Conservation (phyloP, 2,329 filamentous ascomycete genomes). For the Stemphylium vesicarium region DNA sequence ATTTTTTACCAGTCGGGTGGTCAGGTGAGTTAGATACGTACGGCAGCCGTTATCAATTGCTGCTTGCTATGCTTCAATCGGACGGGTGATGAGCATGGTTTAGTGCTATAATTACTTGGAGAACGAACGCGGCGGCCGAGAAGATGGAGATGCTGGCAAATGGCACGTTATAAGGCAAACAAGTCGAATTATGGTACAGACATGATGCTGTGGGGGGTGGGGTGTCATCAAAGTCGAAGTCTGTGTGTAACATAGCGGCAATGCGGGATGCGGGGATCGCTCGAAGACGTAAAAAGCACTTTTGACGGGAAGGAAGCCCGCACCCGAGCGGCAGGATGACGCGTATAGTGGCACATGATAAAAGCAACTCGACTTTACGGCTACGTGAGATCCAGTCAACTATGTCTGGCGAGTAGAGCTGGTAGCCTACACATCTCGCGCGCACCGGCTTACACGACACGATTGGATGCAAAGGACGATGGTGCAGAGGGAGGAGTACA, state of each 20-base stretch:
- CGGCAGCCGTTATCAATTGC: too few relatives aligned
- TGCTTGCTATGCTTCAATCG: too few relatives aligned
- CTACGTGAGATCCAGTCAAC: not conserved
- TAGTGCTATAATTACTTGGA: too few relatives aligned
- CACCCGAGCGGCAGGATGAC: slow-evolving; percentile 12
- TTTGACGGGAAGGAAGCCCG: slow-evolving; percentile 9
- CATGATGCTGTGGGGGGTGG: not conserved
- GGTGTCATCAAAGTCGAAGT: not conserved
- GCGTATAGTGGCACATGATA: slow-evolving; percentile 3
- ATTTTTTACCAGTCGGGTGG: too few relatives aligned
- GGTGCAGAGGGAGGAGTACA: slow-evolving; percentile 19
- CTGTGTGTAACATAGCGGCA: slow-evolving; percentile 2
- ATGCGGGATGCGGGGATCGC: slow-evolving; percentile 15
- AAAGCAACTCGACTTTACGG: not conserved
- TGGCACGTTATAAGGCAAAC: not conserved
- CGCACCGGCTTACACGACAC: not conserved
- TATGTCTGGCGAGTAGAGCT: not conserved
- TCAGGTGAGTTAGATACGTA: too few relatives aligned
- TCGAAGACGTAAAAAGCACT: slow-evolving; percentile 13
- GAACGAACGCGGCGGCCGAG: too few relatives aligned
- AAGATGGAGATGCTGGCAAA: too few relatives aligned
- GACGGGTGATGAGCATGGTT: too few relatives aligned
- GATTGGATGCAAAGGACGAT: slow-evolving; percentile 3
- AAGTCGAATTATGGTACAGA: not conserved
- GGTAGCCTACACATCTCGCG: not conserved